These are phyloP conservation scores for Nitzschia putrida DNA, from an alignment of 108 stramenopile genomes.

Conservation along the genomic window DNA sequence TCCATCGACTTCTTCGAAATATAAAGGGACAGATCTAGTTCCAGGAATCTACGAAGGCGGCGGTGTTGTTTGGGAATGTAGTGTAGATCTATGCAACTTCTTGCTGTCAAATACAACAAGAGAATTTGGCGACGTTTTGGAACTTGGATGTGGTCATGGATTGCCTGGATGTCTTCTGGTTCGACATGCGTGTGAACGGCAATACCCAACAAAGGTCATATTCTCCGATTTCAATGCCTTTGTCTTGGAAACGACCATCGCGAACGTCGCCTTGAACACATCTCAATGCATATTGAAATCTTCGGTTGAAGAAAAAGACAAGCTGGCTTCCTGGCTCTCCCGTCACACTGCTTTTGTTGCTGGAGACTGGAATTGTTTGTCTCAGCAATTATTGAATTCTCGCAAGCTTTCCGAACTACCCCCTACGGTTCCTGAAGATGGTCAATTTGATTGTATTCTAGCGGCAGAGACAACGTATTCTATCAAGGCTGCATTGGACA, in stretches of 20 bases:
- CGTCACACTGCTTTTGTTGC: constrained; percentile 50
- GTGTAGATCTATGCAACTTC: constrained; percentile 72
- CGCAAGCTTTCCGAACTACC: background rate
- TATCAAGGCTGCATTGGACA: constrained; percentile 56
- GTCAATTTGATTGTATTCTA: constrained; percentile 67
- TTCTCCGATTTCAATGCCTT: constrained; percentile 78
- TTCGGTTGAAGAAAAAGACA: constrained; percentile 63
- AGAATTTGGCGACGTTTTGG: constrained; percentile 40
- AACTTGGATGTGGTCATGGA: constrained; percentile 82
- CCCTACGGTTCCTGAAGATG: constrained; percentile 27
- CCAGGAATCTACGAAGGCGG: constrained; percentile 89
- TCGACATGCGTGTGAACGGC: constrained; percentile 14
- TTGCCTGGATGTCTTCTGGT: constrained; percentile 67
- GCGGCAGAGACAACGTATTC: constrained; percentile 87
- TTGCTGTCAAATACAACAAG: constrained; percentile 31
- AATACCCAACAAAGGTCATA: constrained; percentile 21
- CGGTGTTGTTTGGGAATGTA: constrained; percentile 84
- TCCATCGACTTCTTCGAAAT: background rate
- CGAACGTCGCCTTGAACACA: constrained; percentile 7
- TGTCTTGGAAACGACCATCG: constrained; percentile 17
- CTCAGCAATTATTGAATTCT: constrained; percentile 34
- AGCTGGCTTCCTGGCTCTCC: constrained; percentile 36
- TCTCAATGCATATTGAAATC: constrained; percentile 31
- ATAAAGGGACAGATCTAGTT: constrained; percentile 29
- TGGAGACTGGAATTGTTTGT: constrained; percentile 73